Evolutionary conservation across 1,284 basidiomycete genomes (phyloP).

Genomic region (Inonotus obliquus): DNA sequence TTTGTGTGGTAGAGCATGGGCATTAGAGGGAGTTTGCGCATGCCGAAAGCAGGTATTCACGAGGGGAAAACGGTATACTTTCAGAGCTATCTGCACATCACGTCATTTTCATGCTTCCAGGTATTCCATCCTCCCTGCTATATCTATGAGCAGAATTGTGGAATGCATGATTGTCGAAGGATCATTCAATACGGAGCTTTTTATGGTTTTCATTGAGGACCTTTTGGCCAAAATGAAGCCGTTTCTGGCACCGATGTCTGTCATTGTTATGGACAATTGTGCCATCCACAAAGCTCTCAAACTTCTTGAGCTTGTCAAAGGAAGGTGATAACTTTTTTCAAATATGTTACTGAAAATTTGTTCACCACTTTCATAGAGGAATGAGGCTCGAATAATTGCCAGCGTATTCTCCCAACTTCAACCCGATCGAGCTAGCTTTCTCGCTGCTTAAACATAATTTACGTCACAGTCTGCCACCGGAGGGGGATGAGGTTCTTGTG

Average conservation of each 20-base stretch:
- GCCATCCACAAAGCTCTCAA: conserved; percentile 27
- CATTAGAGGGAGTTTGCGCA: conserved; percentile 25
- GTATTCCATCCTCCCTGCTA: conserved; percentile 33
- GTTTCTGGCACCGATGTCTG: conserved; percentile 25
- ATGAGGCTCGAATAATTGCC: background rate
- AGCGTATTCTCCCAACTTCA: conserved; percentile 22
- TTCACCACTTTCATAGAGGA: background rate
- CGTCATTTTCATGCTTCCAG: conserved; percentile 21
- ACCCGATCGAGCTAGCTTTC: conserved; percentile 22
- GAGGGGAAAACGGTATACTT: conserved; percentile 29
- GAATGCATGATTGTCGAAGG: conserved; percentile 23
- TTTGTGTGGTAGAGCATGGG: conserved; percentile 27
- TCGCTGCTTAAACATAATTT: conserved; percentile 12
- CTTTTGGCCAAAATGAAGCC: conserved; percentile 30
- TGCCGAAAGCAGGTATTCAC: conserved; percentile 28
- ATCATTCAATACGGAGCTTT: conserved; percentile 24
- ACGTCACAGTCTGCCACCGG: background rate
- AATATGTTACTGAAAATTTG: background rate
- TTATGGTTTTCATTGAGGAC: conserved; percentile 27
- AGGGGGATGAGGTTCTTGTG: background rate
- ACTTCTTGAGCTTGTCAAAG: conserved; percentile 24
- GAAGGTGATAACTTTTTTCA: background rate
- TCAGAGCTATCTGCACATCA: background rate
- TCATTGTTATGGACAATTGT: conserved; percentile 34
- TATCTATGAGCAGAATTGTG: conserved; percentile 29